A percentile compares a stretch with the other conserved stretches of the same genome.
Evolutionary conservation across 768 basidiomycete species (phyloP).

Genomic region (Xerocomus spinulosus): DNA sequence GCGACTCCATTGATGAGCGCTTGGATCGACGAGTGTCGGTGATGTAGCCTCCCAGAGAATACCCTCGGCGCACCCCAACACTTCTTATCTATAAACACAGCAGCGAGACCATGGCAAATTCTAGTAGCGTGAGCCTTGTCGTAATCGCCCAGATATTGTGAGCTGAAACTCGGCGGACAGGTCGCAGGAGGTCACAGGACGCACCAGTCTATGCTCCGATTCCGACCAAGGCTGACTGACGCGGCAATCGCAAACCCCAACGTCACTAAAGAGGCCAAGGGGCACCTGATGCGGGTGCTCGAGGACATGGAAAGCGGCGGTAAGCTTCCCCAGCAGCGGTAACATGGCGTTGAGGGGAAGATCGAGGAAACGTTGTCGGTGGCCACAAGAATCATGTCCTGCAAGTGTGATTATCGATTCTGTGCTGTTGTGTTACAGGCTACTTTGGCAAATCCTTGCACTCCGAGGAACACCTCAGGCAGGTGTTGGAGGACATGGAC

Average conservation of each 20-base stretch:
- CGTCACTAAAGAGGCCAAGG: conserved; percentile 20
- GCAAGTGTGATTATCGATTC: no score
- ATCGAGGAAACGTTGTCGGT: conserved; percentile 19
- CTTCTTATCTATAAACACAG: not conserved
- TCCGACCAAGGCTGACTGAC: conserved; percentile 6
- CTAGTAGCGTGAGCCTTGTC: conserved; percentile 15
- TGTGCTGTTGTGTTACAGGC: conserved; percentile 6
- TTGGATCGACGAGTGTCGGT: not conserved
- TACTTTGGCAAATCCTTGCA: conserved; percentile 23
- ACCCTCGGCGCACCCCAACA: not conserved
- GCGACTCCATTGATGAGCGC: conserved; percentile 10
- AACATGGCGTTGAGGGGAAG: not conserved
- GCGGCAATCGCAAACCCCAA: conserved; percentile 25
- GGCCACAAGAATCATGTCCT: conserved; percentile 15
- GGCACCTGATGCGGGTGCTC: conserved; percentile 22
- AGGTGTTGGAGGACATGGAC: conserved; percentile 10
- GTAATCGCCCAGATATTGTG: not conserved
- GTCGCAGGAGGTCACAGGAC: conserved; percentile 15
- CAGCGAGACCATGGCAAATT: conserved; percentile 10
- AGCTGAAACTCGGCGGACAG: conserved; percentile 4
- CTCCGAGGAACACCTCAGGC: conserved; percentile 12
- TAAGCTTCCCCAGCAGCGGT: conserved; percentile 15
- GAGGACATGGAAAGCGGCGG: conserved; percentile 17
- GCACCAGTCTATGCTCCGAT: not conserved
- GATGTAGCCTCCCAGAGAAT: conserved; percentile 11